Conservation (phyloP, 257 asterid genomes). For the Plantago ovata region DNA sequence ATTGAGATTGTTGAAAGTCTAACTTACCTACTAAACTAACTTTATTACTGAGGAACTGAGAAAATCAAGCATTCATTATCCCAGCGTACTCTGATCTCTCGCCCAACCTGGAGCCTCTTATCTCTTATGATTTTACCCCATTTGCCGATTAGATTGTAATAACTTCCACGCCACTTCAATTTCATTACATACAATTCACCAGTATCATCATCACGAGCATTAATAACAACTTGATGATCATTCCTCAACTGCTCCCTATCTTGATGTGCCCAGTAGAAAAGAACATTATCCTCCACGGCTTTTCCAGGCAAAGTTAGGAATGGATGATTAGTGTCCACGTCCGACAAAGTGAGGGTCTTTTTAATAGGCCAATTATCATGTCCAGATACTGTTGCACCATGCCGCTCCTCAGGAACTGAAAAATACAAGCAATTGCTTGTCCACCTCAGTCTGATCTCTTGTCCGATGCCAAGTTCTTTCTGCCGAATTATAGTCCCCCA, state of each 20-base stretch:
- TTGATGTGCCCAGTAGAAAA: slow-evolving; percentile 60
- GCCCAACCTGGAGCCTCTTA: slow-evolving; percentile 62
- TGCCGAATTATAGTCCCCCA: slow-evolving; percentile 71
- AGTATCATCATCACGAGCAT: slow-evolving; percentile 72
- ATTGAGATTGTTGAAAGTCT: slow-evolving; percentile 8
- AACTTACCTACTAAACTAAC: slow-evolving; percentile 21
- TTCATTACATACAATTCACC: slow-evolving; percentile 69
- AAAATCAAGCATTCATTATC: slow-evolving; percentile 63
- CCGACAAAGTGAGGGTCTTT: slow-evolving; percentile 73
- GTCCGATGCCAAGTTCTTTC: slow-evolving; percentile 73
- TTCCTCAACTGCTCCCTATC: slow-evolving; percentile 63
- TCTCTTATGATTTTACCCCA: slow-evolving; percentile 82
- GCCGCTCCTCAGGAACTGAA: slow-evolving; percentile 63
- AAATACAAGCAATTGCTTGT: slow-evolving; percentile 61
- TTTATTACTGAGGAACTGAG: slow-evolving; percentile 47
- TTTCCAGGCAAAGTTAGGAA: slow-evolving; percentile 84
- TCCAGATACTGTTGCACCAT: slow-evolving; percentile 42
- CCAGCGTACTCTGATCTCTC: slow-evolving; percentile 70
- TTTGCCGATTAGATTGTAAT: slow-evolving; percentile 77
- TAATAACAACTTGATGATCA: slow-evolving; percentile 63
- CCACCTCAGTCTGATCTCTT: slow-evolving; percentile 69
- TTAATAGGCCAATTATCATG: slow-evolving; percentile 73
- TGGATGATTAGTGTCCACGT: slow-evolving; percentile 83
- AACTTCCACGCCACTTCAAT: slow-evolving; percentile 75
- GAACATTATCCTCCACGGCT: slow-evolving; percentile 75